These are phyloP conservation scores for Chaetomium sp. DNA, from an alignment of 2,329 filamentous ascomycete species.

Conservation along the genomic window DNA sequence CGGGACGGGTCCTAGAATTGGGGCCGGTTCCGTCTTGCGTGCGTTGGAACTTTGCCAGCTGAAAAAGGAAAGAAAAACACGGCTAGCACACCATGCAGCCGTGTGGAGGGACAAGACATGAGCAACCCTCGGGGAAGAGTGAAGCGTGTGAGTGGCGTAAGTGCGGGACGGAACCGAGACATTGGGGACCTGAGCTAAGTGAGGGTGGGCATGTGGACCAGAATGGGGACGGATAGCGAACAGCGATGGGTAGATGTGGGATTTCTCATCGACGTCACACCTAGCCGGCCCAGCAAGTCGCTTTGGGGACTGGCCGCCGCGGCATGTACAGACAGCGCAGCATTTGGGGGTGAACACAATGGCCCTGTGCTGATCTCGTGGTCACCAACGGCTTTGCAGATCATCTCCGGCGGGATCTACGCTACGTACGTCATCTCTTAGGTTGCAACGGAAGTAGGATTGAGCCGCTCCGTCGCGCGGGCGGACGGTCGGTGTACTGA, in stretches of 20 bases:
- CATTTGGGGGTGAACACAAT: neutral
- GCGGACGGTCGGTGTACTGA: neutral
- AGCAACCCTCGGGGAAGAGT: neutral
- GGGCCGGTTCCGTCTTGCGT: slow-evolving; percentile 3
- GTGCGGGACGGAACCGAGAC: slow-evolving; percentile 8
- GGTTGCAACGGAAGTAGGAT: neutral
- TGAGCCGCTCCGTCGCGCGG: neutral
- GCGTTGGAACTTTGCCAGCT: slow-evolving; percentile 3
- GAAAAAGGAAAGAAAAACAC: neutral
- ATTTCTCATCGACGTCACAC: neutral
- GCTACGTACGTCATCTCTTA: neutral
- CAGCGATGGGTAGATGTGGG: neutral
- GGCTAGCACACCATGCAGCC: slow-evolving; percentile 1
- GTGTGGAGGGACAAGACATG: slow-evolving; percentile 6
- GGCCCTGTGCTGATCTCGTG: neutral
- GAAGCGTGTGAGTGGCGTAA: neutral
- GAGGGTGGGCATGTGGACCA: neutral
- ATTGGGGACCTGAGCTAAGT: slow-evolving; percentile 8
- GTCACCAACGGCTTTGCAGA: neutral
- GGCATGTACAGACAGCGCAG: neutral
- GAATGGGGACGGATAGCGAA: neutral
- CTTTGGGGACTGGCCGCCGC: neutral
- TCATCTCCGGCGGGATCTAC: neutral
- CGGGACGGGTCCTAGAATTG: neutral
- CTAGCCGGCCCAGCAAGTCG: neutral